Percentiles rank a stretch among this genome's conserved stretches.
Conservation (phyloP, 768 basidiomycete genomes). For the Kwoniella bestiolae region DNA sequence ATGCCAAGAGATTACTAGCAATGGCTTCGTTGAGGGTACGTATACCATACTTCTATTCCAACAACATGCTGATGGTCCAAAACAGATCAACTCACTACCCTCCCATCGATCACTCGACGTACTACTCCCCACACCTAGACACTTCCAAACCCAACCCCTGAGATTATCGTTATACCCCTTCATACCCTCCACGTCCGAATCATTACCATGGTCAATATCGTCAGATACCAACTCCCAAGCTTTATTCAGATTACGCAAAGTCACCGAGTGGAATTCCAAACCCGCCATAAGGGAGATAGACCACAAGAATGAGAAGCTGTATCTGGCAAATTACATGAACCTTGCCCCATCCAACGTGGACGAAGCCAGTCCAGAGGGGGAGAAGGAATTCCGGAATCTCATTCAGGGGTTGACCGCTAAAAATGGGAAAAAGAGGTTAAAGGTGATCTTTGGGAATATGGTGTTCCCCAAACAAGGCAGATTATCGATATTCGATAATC, state of each 20-base stretch:
- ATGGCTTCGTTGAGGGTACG: conserved; percentile 16
- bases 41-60: not conserved
- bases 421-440: conserved; percentile 11
- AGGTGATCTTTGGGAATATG: conserved; percentile 13
- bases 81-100: conserved; percentile 8
- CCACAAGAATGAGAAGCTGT: conserved; percentile 15
- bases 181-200: conserved; percentile 12
- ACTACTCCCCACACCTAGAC: conserved; percentile 15
- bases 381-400: conserved; percentile 2
- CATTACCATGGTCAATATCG: conserved; percentile 10
- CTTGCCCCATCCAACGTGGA: not conserved
- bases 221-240: not conserved
- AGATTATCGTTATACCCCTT: conserved; percentile 25
- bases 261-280: conserved; percentile 19
- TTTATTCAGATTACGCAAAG: conserved; percentile 20
- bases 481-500: conserved; percentile 14
- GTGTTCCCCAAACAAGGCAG: conserved; percentile 16
- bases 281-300: conserved; percentile 23
- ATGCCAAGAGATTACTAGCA: conserved; percentile 10
- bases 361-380: no score
- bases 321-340: not conserved
- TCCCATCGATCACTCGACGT: conserved; percentile 6
- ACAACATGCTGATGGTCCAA: not conserved
- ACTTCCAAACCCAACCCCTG: conserved; percentile 1
- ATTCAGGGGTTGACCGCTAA: not conserved